Evolutionary conservation across 345 rosid species (phyloP), one percentile per base, ranked within the genome.

Genomic region (Melaleuca alternifolia): DNA sequence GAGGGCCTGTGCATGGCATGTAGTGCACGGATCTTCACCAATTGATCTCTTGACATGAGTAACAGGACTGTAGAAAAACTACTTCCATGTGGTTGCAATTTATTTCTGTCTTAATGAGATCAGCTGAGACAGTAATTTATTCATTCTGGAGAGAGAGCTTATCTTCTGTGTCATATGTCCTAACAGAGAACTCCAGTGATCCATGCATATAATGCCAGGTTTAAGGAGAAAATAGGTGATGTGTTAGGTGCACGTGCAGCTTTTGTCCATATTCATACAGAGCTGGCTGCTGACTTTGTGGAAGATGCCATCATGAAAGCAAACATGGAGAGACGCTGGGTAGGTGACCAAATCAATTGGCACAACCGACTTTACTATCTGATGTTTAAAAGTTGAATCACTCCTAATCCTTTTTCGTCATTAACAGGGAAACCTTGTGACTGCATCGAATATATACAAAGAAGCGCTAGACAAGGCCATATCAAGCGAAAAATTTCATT

Each of bases 291-390:
- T 18, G 89, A 90, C 88, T 95, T 93, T 83, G 91, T 95, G 75
- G 96, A 93, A 88, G 88, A 79, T 88, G 91, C 92, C 48, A 87
- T 91, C 54, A 91, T 88, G 83, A 95, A 92, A 92, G 98, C 99
- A 89, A 97, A 95, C 93, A 94, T 97, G 98, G 99, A 97, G 91
- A 97, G 89, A 85, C 96, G 99, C 30, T 85, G 92, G 94, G 99
- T 97, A 89, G 83, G 92, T 82, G 82, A 84, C 85, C 76, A 46
- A 65, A 87, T 54, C 37, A 33, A 84, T 30, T 10, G 51, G n/a
- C 76, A 50, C 57, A 61, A 85, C 30, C 54, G 20, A 87, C 15
- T 85, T 28, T 85, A 54, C 62, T 57, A 11, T 54, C 50, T 50
- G 7, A n/a, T 46, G 82, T 75, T 59, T 26, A 82, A 79, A 84